Percentiles rank a stretch among this genome's conserved stretches.
Conservation (phyloP, 768 basidiomycete species). For the Lentinula guzmanii region DNA sequence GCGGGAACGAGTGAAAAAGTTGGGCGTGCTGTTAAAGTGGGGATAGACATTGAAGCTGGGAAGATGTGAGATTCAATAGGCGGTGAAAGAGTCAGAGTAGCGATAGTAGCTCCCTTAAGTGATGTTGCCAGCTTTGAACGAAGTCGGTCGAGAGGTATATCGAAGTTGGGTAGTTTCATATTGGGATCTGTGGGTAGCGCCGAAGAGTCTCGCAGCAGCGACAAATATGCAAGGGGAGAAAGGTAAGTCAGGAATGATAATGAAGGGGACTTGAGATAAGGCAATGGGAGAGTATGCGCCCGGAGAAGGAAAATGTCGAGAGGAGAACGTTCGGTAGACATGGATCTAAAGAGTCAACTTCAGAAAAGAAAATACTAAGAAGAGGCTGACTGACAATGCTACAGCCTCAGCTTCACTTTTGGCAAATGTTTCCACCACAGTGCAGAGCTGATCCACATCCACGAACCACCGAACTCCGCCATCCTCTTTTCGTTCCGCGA, state of each 20-base stretch:
- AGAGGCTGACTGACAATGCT: conserved; percentile 40
- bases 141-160: conserved; percentile 48
- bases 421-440: conserved; percentile 43
- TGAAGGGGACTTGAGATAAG: conserved; percentile 62
- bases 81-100: conserved; percentile 40
- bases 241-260: conserved; percentile 68
- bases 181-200: conserved; percentile 10
- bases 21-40: conserved; percentile 39
- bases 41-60: conserved; percentile 39
- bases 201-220: conserved; percentile 36
- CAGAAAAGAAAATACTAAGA: conserved; percentile 8
- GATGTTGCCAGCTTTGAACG: conserved; percentile 35
- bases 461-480: conserved; percentile 73
- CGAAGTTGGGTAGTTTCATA: conserved; percentile 29
- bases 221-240: conserved; percentile 65
- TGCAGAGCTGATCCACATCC: conserved; percentile 51
- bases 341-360: conserved; percentile 24
- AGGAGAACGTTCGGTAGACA: conserved; percentile 36
- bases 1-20: conserved; percentile 46
- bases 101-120: conserved; percentile 47
- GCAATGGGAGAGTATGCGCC: conserved; percentile 63
- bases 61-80: conserved; percentile 30
- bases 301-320: conserved; percentile 70
- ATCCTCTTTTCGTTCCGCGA: conserved; percentile 56
- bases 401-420: conserved; percentile 46